These are phyloP conservation scores for Calycina herbarum DNA, from an alignment of 2,329 filamentous ascomycete species.

Conservation along the genomic window DNA sequence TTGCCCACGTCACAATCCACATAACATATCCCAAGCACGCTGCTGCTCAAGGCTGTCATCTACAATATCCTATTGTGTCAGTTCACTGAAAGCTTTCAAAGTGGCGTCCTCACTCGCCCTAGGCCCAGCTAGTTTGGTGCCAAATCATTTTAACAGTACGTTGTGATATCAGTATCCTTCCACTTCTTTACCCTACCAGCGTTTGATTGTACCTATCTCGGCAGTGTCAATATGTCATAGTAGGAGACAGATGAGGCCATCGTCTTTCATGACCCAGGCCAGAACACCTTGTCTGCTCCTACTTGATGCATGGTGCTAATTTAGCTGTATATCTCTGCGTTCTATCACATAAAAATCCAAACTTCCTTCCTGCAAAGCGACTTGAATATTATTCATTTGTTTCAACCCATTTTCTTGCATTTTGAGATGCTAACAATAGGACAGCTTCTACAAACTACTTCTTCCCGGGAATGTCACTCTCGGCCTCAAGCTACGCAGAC, in stretches of 20 bases:
- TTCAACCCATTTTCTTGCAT: neutral
- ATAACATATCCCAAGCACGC: neutral
- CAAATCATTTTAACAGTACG: slow-evolving; percentile 1
- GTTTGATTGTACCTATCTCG: neutral
- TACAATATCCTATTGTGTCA: neutral
- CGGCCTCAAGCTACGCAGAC: neutral
- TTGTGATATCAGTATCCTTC: neutral
- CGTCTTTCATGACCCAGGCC: neutral
- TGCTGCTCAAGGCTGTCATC: neutral
- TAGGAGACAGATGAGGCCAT: neutral
- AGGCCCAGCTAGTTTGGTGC: slow-evolving; percentile 4
- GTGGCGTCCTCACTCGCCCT: neutral
- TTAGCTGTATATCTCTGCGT: neutral
- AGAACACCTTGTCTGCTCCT: neutral
- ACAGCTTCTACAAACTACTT: neutral
- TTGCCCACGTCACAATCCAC: neutral
- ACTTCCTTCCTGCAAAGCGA: neutral
- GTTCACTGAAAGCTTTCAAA: neutral
- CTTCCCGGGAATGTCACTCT: neutral
- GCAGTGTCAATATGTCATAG: neutral
- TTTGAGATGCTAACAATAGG: neutral
- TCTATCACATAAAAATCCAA: neutral
- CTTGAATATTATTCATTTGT: neutral
- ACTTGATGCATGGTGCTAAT: neutral
- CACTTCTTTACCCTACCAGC: no score